phyloP scores from a whole-genome alignment of 805 yeast species.

The Pichia cephalocereana region DNA sequence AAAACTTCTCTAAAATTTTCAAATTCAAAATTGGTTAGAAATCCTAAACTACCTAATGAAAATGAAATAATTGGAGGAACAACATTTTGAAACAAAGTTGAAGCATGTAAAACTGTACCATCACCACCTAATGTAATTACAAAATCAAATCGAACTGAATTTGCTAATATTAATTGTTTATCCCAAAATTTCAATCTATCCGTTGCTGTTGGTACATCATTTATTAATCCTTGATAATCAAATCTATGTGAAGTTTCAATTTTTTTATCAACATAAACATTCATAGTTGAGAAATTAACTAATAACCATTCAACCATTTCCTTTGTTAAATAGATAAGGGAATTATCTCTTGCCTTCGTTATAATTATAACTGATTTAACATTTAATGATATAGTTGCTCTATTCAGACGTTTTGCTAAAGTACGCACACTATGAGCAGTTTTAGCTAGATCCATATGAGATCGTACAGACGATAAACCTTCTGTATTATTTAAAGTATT shows the following conservation, averaged over 20 bases:
- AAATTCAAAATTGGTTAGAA: constrained; percentile 77
- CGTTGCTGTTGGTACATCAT: constrained; percentile 37
- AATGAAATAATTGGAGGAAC: constrained; percentile 93
- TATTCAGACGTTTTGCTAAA: constrained; percentile 60
- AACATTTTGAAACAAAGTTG: constrained; percentile 70
- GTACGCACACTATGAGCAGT: constrained; percentile 76
- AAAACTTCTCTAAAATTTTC: constrained; percentile 58
- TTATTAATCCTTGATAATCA: constrained; percentile 42
- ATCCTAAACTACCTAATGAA: constrained; percentile 86
- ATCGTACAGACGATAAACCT: constrained; percentile 45
- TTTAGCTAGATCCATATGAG: constrained; percentile 70
- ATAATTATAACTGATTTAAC: constrained; percentile 69
- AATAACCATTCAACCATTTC: constrained; percentile 76
- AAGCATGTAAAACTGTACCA: constrained; percentile 87
- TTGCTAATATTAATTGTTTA: constrained; percentile 39
- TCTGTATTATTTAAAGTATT: constrained; percentile 5
- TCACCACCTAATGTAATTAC: constrained; percentile 93
- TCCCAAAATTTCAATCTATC: constrained; percentile 61
- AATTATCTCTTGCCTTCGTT: constrained; percentile 83
- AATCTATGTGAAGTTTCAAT: constrained; percentile 56
- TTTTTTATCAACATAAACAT: constrained; percentile 66
- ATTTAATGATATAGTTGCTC: constrained; percentile 63
- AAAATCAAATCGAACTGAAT: constrained; percentile 53
- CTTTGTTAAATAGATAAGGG: constrained; percentile 64
- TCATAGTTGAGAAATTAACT: constrained; percentile 18